Base-by-base conservation (phyloP, 2,329 filamentous ascomycete species). In the Fusarium sp. region DNA sequence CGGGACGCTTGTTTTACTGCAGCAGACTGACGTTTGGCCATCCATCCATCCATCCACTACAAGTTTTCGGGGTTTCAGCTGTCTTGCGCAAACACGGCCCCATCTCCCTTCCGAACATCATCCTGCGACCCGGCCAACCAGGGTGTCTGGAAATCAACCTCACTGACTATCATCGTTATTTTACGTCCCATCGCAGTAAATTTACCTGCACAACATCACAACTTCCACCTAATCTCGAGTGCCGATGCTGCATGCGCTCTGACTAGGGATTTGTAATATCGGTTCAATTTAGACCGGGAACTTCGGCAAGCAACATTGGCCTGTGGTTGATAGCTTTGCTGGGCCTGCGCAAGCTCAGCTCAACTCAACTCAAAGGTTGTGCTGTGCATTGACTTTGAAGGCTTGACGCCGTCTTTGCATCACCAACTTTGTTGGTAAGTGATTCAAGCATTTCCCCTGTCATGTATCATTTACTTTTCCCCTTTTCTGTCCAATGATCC, bases 81-180 rank as follows among this genome's bases (percentile, higher is more conserved):
- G 32, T n/a, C 22, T 26, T n/a, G 35, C 50, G 48, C 60, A 63
- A 53, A 34, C 43, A 52, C 58, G 24, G 43, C 39, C 61, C 63
- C 46, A 56, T 50, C 61, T 49, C 50, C 26, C 49, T 46, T 38
- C 53, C 52, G 47, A 64, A 40, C 43, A 50, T 65, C 43, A 50
- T 65, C 53, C 55, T 58, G 67, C 64, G 64, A 56, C 59, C 67
- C 51, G 56, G 68, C 61, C 68, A 70, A 69, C 68, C 68, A 58
- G 68, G 50, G 54, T 53, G 50, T 35, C 40, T 48, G 11, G 64
- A 42, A 58, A 44, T 59, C 31, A 58, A 62, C 61, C 56, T 49
- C 67, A 53, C 63, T 57, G 51, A 53, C 41, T 40, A 48, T 48
- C 43, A 44, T 60, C 46, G 31, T 19, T 28, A 28, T 7, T 48